Evolutionary conservation across 2,329 filamentous ascomycete species (phyloP).

Genomic region (Coniosporium tulheliwenetii): DNA sequence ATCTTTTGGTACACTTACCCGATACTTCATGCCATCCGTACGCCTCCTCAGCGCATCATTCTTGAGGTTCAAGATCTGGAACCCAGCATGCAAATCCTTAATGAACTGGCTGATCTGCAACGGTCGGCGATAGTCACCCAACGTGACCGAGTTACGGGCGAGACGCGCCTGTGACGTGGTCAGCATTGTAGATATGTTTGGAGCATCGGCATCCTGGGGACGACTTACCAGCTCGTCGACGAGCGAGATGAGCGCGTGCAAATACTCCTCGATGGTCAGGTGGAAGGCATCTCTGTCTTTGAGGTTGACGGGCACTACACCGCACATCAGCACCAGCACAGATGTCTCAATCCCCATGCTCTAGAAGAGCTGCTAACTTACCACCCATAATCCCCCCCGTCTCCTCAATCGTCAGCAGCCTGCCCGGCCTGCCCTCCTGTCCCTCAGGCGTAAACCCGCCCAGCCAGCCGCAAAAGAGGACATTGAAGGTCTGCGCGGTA

Average conservation of each 20-base stretch:
- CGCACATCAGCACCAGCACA: slow-evolving; percentile 1
- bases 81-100: slow-evolving; percentile 89
- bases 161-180: slow-evolving; percentile 46
- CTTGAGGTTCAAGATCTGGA: slow-evolving; percentile 94
- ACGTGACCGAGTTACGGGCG: slow-evolving; percentile 84
- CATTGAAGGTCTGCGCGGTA: slow-evolving; percentile 33
- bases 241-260: slow-evolving; percentile 71
- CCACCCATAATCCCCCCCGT: slow-evolving; percentile 64
- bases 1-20: slow-evolving; percentile 33
- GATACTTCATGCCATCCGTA: slow-evolving; percentile 90
- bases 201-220: neutral
- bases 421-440: slow-evolving; percentile 39
- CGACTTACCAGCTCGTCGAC: slow-evolving; percentile 63
- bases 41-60: slow-evolving; percentile 81
- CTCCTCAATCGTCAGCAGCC: slow-evolving; percentile 75
- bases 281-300: slow-evolving; percentile 87
- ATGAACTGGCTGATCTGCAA: slow-evolving; percentile 81
- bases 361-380: slow-evolving; percentile 22
- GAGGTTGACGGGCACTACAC: slow-evolving; percentile 70
- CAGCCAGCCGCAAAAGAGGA: slow-evolving; percentile 58
- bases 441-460: slow-evolving; percentile 47
- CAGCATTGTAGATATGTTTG: neutral
- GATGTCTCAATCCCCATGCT: neutral
- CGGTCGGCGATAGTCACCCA: slow-evolving; percentile 75
- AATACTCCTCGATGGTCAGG: slow-evolving; percentile 92